These are phyloP conservation scores for Coniophora puteana DNA, from an alignment of 1,284 basidiomycete species.

Conservation along the genomic window DNA sequence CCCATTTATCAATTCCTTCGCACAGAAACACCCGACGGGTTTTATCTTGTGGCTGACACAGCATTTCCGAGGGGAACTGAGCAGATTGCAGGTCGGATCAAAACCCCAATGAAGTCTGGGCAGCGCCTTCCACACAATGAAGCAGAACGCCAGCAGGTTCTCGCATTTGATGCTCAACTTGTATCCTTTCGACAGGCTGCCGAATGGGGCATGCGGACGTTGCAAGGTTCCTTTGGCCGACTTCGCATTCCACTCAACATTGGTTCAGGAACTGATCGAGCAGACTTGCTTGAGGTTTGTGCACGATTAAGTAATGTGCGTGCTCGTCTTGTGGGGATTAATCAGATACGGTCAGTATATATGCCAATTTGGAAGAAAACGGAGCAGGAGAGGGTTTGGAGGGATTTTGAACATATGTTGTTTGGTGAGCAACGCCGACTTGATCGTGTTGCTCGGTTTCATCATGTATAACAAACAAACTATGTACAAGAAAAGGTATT, in stretches of 20 bases:
- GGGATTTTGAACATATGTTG: not conserved
- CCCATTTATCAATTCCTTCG: conserved; percentile 34
- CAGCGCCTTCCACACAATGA: conserved; percentile 21
- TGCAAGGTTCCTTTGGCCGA: conserved; percentile 41
- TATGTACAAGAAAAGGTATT: no score
- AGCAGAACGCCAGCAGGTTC: conserved; percentile 14
- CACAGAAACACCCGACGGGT: conserved; percentile 9
- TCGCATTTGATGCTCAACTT: conserved; percentile 30
- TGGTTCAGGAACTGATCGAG: conserved; percentile 18
- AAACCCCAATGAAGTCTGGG: conserved; percentile 37
- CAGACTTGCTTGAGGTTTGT: conserved; percentile 29
- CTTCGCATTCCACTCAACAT: conserved; percentile 34
- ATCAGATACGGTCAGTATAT: conserved; percentile 38
- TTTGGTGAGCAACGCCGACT: no score
- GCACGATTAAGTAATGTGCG: conserved; percentile 29
- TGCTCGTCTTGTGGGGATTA: conserved; percentile 29
- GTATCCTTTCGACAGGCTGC: conserved; percentile 38
- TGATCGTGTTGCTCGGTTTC: no score
- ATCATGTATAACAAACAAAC: no score
- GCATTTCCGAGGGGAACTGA: conserved; percentile 12
- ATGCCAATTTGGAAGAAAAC: conserved; percentile 28
- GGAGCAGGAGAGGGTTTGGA: not conserved
- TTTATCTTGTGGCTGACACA: conserved; percentile 14
- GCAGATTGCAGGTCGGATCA: conserved; percentile 25
- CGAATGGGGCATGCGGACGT: conserved; percentile 40